Base-by-base conservation (phyloP, 352 stramenopile genomes). In the Elongisporangium prolatum region DNA sequence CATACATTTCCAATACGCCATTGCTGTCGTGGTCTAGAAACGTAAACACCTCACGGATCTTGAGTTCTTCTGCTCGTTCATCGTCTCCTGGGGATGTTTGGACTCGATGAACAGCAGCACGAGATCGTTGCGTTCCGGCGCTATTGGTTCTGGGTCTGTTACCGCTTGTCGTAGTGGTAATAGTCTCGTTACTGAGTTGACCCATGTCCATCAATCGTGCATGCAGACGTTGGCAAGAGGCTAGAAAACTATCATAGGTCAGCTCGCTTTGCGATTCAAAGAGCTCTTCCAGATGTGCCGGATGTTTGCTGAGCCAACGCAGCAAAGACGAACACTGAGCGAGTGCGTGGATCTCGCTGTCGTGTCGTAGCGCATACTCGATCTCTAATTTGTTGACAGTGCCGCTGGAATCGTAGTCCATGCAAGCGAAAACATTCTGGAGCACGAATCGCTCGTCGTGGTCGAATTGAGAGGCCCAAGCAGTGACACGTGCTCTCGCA, bases 361-460 rank as follows among this genome's bases (percentile, higher is more conserved):
- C 82, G 11, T 75, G 72, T 48, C 84, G 71, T 24, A 90, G 54
- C 11, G 82, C 82, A 78, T 78, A 92, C 11, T 68, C 57, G 62
- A 89, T 84, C 50, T 92, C 80, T 8, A 66, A 55, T 54, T 87
- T 76, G 59, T 83, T 77, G 48, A 92, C 74, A 0, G 80, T 78
- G 6, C 78, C 74, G n/a, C 76, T 88, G 50, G 60, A 67, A 57
- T 90, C 82, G 20, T 73, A 59, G 57, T 92, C 82, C 69, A 92
- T 88, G n/a, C 80, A 49, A 0, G 60, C 49, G 37, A 92, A 91
- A 34, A 92, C 13, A 13, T 9, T 73, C 3, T 44, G 37, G 4
- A 74, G 63, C n/a, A 64, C 50, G 9, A 57, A 63, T 20, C 61
- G 57, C 11, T 64, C 56, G 37, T 63, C 60, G 20, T 61, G 37